Evolutionary conservation across 1,284 basidiomycete genomes (phyloP), one percentile per base, ranked within the genome.

Genomic region (Chondrostereum purpureum): DNA sequence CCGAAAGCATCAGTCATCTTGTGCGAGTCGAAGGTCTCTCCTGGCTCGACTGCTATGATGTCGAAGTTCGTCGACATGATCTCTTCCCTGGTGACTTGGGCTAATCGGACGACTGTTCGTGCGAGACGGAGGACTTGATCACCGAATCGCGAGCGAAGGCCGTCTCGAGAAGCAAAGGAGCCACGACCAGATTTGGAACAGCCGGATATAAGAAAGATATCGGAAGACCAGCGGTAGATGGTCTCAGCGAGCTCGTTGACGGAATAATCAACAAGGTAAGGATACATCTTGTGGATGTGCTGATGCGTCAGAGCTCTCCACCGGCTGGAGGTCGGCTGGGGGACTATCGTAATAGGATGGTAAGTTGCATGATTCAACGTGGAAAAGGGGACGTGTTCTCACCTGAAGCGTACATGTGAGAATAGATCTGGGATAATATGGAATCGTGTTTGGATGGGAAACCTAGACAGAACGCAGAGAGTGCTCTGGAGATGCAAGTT

Each of bases 1-100:
- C 74, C 75, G 61, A 86, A 86, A 35, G 75, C 76, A 56, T 88
- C 83, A 21, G 63, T 59, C 84, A 88, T 87, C 43, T 64, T 61
- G 20, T 65, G 62, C 1, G 66, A 58, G 44, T 77, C 73, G 57
- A 79, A 85, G 12, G 55, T 23, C 14, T 68, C 63, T 10, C 70
- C 72, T 45, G 72, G 68, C 45, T 81, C 76, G 1, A 77, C 71
- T 21, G 76, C 68, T 36, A 83, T 61, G 24, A 86, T 72, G 54
- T 86, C 80, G 55, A 86, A 86, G 51, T 72, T 76, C 3, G 83
- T 81, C 4, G 78, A 81, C 68, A 86, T 76, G 55, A 84, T 83
- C 49, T 84, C 81, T 55, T 86, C 82, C 36, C 76, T 66, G 35
- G 75, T 74, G 37, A 83, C 74, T 39, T 67, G 70, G 4, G 80